Percentiles rank a stretch among this genome's conserved stretches.
These are phyloP conservation scores for Quercus parvula DNA, from an alignment of 306 rosid species.

Conservation along the genomic window DNA sequence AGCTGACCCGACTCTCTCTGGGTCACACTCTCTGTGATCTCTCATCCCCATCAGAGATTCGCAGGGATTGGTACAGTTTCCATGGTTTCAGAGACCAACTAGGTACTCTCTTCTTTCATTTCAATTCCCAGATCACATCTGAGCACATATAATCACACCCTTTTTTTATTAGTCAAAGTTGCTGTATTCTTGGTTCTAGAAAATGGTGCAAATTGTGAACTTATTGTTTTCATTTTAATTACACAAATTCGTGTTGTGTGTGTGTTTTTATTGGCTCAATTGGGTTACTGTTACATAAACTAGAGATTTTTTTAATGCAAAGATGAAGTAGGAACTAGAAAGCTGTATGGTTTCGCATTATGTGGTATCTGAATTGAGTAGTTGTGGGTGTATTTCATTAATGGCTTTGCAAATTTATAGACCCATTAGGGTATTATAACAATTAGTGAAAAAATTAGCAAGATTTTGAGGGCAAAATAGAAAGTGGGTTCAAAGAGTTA, in stretches of 20 bases:
- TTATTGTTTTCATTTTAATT: not conserved
- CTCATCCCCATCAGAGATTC: not conserved
- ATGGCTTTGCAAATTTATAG: not conserved
- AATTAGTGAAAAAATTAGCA: not conserved
- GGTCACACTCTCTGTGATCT: not conserved
- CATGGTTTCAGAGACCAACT: not conserved
- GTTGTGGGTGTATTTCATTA: not conserved
- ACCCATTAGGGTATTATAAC: not conserved
- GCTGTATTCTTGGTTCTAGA: not conserved
- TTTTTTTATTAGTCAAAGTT: not conserved
- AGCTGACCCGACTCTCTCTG: no score
- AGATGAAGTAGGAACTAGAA: no score
- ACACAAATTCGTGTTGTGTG: not conserved
- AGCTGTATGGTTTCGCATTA: not conserved
- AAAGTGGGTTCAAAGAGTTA: slow-evolving; percentile 1
- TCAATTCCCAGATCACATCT: not conserved
- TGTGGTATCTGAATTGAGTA: not conserved
- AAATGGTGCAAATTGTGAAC: not conserved
- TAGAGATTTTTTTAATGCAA: not conserved
- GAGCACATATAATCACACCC: not conserved
- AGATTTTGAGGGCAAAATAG: not conserved
- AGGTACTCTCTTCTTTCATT: not conserved
- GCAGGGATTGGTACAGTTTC: not conserved
- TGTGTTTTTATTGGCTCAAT: not conserved
- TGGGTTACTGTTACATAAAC: not conserved